phyloP scores from a whole-genome alignment of 768 basidiomycete species.

The Hygrophoropsis aurantiaca region DNA sequence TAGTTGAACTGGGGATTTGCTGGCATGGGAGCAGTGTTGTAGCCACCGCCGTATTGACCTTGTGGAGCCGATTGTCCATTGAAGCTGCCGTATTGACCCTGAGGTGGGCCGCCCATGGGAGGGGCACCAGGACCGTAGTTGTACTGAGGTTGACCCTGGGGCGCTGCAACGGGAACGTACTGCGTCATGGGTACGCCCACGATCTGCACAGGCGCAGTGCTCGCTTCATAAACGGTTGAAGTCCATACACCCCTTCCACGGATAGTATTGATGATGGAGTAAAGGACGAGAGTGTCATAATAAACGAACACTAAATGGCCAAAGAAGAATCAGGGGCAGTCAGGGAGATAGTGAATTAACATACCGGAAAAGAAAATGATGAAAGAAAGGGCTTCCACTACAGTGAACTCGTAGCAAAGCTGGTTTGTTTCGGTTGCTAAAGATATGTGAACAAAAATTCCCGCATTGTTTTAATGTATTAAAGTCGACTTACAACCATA shows the following conservation, averaged over 20 bases:
- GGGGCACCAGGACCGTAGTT: neutral
- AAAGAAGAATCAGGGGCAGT: neutral
- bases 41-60: too few species aligned
- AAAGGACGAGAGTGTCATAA: conserved; percentile 18
- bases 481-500: conserved; percentile 9
- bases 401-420: conserved; percentile 17
- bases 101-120: conserved; percentile 1
- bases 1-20: neutral
- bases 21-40: too few species aligned
- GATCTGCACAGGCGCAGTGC: neutral
- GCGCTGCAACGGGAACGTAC: conserved; percentile 3
- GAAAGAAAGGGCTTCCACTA: conserved; percentile 20
- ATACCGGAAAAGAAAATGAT: conserved; percentile 22
- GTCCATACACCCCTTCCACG: conserved; percentile 24
- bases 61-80: too few species aligned
- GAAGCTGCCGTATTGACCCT: conserved; percentile 5
- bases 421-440: too few species aligned
- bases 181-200: conserved; percentile 10
- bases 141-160: conserved; percentile 3
- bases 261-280: conserved; percentile 19
- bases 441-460: too few species aligned
- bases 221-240: conserved; percentile 19
- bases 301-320: conserved; percentile 21
- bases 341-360: neutral
- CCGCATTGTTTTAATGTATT: too few species aligned